Percentiles rank a stretch among this genome's conserved stretches.
Evolutionary conservation across 345 rosid genomes (phyloP).

Genomic region (Litchi chinensis): DNA sequence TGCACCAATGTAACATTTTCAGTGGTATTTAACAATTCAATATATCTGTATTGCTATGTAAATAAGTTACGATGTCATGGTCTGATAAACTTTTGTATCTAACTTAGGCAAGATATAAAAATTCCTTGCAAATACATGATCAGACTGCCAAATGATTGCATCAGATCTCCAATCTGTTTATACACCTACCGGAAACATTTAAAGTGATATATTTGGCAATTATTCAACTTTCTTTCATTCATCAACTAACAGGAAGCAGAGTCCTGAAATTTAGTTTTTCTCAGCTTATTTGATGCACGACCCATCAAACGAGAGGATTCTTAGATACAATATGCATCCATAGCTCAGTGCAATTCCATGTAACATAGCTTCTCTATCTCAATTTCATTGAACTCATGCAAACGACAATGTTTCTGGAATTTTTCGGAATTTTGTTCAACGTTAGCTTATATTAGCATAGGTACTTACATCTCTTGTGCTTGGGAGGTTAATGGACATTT

Average conservation of each 20-base stretch:
- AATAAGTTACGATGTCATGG: not conserved
- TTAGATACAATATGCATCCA: not conserved
- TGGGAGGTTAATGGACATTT: slow-evolving; percentile 55
- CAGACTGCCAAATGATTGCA: not conserved
- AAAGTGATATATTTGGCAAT: not conserved
- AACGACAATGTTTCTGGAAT: not conserved
- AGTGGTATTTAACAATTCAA: not conserved
- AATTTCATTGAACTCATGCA: not conserved
- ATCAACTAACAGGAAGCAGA: not conserved
- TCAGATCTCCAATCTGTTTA: not conserved
- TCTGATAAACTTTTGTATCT: no score
- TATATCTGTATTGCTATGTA: not conserved
- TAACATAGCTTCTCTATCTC: not conserved
- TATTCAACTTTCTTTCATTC: not conserved
- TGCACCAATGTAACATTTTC: slow-evolving; percentile 33
- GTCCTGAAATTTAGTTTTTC: not conserved
- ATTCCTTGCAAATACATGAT: not conserved
- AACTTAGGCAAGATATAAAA: not conserved
- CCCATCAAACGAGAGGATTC: not conserved
- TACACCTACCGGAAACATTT: not conserved
- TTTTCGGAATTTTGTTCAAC: not conserved
- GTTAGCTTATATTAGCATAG: slow-evolving; percentile 3
- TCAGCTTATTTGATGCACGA: not conserved
- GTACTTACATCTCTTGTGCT: slow-evolving; percentile 71
- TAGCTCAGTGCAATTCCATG: not conserved